Evolutionary conservation across 805 yeast genomes (phyloP), one percentile per base, ranked within the genome.

Genomic region (Cephaloascus albidus): DNA sequence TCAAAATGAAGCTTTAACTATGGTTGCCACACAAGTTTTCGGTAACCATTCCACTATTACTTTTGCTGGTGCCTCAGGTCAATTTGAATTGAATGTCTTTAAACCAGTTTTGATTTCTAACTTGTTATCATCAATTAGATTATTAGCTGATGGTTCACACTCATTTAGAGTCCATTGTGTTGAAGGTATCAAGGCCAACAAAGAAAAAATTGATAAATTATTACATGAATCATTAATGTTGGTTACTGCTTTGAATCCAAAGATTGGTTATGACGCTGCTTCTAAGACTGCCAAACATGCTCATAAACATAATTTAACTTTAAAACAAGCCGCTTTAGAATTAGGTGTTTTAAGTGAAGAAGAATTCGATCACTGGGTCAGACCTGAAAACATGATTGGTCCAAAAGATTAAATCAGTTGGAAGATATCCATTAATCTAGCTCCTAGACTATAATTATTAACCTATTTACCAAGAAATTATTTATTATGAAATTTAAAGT

Each of bases 241-340:
- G 68, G 98, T 93, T 38, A 93, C 98, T 42, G 97, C 98, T 19
- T 77, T 93, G 60, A 93, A 93, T 78, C 97, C 98, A 55, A 88
- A 90, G 81, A 93, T 93, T 54, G 98, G 98, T 56, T 93, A 93
- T 70, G 98, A 93, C 60, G 76, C 81, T 53, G 97, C 98, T 43
- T 87, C 97, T 43, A 89, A 90, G 78, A 90, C 88, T 40, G 98
- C 98, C 52, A 93, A 93, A 76, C 86, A 93, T 61, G 98, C 98
- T 37, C 97, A 93, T 78, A 84, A 89, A 72, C 88, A 93, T 74
- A 96, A 97, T 20, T 74, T 90, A 54, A 93, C 98, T 36, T 77
- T 93, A 68, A 93, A 93, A 71, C 85, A 88, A 65, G 80, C 95
- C 46, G 96, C 97, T 45, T 70, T 93, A 52, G 95, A 93, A 69